Base-by-base conservation (phyloP, 805 yeast species). In the Scheffersomyces stipitis region DNA sequence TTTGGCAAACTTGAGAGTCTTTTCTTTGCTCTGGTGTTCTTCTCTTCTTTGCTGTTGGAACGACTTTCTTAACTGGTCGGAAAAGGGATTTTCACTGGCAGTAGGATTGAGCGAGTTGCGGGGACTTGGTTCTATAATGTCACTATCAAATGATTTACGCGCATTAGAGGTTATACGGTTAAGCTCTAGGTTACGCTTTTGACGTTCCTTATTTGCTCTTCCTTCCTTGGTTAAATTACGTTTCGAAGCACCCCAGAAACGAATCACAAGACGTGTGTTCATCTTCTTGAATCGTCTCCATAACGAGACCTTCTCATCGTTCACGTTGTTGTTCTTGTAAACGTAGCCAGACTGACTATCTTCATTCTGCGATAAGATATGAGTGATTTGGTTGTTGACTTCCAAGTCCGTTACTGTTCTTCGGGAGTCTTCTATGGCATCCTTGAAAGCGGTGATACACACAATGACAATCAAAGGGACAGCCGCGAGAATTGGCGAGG, bases 381-480 rank as follows among this genome's bases (percentile, higher is more conserved):
- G 88, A 0, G 89, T 83, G 23, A 70, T 64, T 34, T 84, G 85
- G 57, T 86, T 86, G 56, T 86, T 86, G 26, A 86, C 78, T 58
- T 85, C 88, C 56, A 82, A 61, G 61, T 86, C 95, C 28, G 80
- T 63, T 2, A 73, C 67, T 0, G 88, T 81, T 62, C 95, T 73
- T 58, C 88, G 69, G 7, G 86, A 83, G 58, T 86, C 95, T 60
- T 86, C 95, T 30, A 86, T 63, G 1, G 87, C 93, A 62, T 86
- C 95, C 50, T 83, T 83, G 40, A 83, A 67, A 0, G 88, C 90
- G 1, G 95, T 86, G 30, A 86, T 73, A 7, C 69, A 57, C 17
- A 86, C 86, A 62, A 86, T 85, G 30, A 83, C 91, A 58, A 85
- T 80, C 56, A 86, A 71, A 2, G 95, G 95, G 20, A 83, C 91